Base-by-base conservation (phyloP, 306 rosid species). In the Luffa acutangula region DNA sequence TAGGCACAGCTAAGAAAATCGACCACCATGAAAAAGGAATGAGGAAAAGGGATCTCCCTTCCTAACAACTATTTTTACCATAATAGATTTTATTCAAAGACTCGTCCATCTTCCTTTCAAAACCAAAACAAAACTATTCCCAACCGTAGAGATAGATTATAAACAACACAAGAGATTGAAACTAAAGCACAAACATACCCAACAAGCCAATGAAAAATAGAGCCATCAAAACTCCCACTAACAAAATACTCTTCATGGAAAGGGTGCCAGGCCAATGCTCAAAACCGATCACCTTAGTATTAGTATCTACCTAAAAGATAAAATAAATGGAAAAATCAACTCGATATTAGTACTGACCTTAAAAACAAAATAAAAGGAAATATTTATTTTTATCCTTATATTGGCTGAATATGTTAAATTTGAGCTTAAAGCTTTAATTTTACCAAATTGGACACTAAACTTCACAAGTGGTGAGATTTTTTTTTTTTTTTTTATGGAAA, bases 261-360 rank as follows among this genome's bases (percentile, higher is more conserved):
- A 9, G 99, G 99, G 85, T 95, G 99, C 99, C 99, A 95, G 49
- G 97, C 97, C 91, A 91, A 81, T 80, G 99, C 97, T 95, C 56
- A 81, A 79, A 20, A 51, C 4, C 33, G 34, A 75, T 8, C 62
- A 52, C 63, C 78, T 52, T 33, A 4, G 17, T 33, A 52, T 75
- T 49, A 51, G 69, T 85, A 87, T 51, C 15, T 3, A 45, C 58
- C 59, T 46, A 13, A 11, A 70, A 70, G 6, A 45, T 84, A 56
- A 62, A 81, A 79, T 79, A 78, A 76, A 65, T 66, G 69, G 74
- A 17, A 1, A 18, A 73, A 25, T 5, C 13, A 49, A 7, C 77
- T 48, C 7, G 12, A 73, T 13, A 73, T 31, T 49, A 49, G 69
- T 80, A 88, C 37, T 4, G 18, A n/a, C 53, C 76, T 20, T 45